Percentiles rank a stretch among this genome's conserved stretches.
Conservation (phyloP, 2,329 filamentous ascomycete species). For the Lithohypha guttulata region DNA sequence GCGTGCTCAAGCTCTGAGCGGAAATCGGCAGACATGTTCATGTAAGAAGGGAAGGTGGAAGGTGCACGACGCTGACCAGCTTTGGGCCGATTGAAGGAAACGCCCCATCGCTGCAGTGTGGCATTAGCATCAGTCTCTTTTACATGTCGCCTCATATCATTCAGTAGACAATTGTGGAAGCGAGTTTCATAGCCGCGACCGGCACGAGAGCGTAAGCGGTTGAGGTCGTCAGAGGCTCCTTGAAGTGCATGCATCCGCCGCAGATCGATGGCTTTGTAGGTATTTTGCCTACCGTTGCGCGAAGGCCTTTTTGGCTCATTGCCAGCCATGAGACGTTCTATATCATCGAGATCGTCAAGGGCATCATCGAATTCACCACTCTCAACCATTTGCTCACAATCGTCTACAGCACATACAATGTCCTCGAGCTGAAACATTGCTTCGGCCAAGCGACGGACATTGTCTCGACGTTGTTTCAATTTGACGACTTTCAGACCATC, state of each 20-base stretch:
- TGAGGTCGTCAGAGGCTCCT: conserved; percentile 66
- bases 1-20: conserved; percentile 59
- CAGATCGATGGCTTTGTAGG: conserved; percentile 47
- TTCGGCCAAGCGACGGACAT: conserved; percentile 69
- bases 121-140: conserved; percentile 59
- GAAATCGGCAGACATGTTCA: conserved; percentile 60
- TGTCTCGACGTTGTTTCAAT: conserved; percentile 69
- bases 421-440: conserved; percentile 73
- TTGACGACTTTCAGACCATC: conserved; percentile 78
- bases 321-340: conserved; percentile 73
- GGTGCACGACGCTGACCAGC: conserved; percentile 56
- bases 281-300: conserved; percentile 17
- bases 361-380: conserved; percentile 73
- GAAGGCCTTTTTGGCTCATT: conserved; percentile 19
- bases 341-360: conserved; percentile 61
- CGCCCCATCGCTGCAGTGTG: conserved; percentile 76
- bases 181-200: conserved; percentile 76
- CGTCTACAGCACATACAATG: conserved; percentile 62
- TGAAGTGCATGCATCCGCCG: conserved; percentile 68
- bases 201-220: conserved; percentile 64
- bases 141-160: conserved; percentile 70
- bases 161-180: conserved; percentile 67
- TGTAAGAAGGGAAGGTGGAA: conserved; percentile 65
- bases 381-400: conserved; percentile 73
- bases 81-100: conserved; percentile 60